Percentiles rank a stretch among this genome's conserved stretches.
Evolutionary conservation across 768 basidiomycete genomes (phyloP).

Genomic region (Mycena rosella): DNA sequence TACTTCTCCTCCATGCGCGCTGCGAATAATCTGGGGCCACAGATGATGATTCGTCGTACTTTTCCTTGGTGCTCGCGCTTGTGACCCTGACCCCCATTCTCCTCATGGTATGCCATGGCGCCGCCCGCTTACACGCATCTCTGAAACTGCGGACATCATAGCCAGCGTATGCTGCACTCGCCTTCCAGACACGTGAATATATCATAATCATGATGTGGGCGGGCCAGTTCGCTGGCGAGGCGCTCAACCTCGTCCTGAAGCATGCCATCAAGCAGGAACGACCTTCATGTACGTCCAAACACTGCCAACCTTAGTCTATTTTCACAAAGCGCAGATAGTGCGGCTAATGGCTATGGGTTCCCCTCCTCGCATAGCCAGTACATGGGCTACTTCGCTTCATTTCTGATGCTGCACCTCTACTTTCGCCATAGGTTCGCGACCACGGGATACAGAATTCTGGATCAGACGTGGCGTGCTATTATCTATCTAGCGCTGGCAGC

Average conservation of each 20-base stretch:
- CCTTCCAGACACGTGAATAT: constrained; percentile 82
- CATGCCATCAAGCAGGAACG: constrained; percentile 75
- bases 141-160: constrained; percentile 42
- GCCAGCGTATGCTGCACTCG: constrained; percentile 85
- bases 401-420: constrained; percentile 79
- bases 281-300: constrained; percentile 65
- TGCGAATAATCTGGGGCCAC: constrained; percentile 21
- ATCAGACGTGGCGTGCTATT: constrained; percentile 59
- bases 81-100: constrained; percentile 78
- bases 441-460: constrained; percentile 64
- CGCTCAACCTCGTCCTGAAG: constrained; percentile 77
- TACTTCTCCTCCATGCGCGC: constrained; percentile 4
- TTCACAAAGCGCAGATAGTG: constrained; percentile 54
- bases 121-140: constrained; percentile 8
- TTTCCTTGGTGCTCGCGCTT: constrained; percentile 70
- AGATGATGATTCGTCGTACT: constrained; percentile 74
- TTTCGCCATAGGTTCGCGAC: constrained; percentile 75
- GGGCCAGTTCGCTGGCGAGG: constrained; percentile 82
- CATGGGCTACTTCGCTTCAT: constrained; percentile 89
- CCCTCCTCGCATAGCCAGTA: constrained; percentile 92
- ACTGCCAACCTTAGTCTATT: background rate
- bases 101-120: constrained; percentile 67
- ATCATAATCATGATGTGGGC: constrained; percentile 88
- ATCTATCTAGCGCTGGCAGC: constrained; percentile 64
- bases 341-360: constrained; percentile 85